phyloP scores from a whole-genome alignment of 1,284 basidiomycete species.

The Ganoderma meredithae region DNA sequence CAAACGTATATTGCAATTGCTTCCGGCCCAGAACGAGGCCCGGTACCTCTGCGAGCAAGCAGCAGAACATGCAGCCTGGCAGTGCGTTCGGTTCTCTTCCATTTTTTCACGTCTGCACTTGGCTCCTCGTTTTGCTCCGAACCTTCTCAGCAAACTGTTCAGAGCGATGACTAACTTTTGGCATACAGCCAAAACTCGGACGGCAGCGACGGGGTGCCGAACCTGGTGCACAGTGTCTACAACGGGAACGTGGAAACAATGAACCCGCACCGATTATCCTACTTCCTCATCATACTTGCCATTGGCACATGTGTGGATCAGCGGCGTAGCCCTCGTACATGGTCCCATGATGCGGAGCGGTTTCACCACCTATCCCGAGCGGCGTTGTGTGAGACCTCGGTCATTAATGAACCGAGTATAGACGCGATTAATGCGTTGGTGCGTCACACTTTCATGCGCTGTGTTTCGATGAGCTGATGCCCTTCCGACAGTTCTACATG shows the following conservation, averaged over 20 bases:
- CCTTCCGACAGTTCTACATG: conserved; percentile 66
- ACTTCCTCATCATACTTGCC: conserved; percentile 70
- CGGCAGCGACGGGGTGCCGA: conserved; percentile 67
- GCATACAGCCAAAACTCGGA: conserved; percentile 66
- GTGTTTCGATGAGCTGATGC: conserved; percentile 10
- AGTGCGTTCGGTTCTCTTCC: conserved; percentile 53
- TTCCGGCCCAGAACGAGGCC: conserved; percentile 64
- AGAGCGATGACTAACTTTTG: conserved; percentile 29
- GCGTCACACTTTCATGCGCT: conserved; percentile 39
- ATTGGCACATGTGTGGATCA: conserved; percentile 70
- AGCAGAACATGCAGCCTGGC: conserved; percentile 71
- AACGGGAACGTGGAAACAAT: conserved; percentile 58
- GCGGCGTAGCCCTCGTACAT: conserved; percentile 50
- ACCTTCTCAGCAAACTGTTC: conserved; percentile 27
- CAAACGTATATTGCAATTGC: conserved; percentile 62
- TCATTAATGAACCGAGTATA: conserved; percentile 70
- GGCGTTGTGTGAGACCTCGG: conserved; percentile 64
- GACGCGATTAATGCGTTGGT: conserved; percentile 72
- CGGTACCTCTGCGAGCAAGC: conserved; percentile 65
- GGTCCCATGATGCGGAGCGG: conserved; percentile 61
- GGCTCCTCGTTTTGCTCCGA: conserved; percentile 13
- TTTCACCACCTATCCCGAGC: conserved; percentile 68
- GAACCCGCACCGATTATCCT: conserved; percentile 65
- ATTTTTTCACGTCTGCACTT: conserved; percentile 23
- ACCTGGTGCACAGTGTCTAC: conserved; percentile 71